These are phyloP conservation scores for Phytophthora foliorum DNA, from an alignment of 352 stramenopile genomes.

Conservation along the genomic window DNA sequence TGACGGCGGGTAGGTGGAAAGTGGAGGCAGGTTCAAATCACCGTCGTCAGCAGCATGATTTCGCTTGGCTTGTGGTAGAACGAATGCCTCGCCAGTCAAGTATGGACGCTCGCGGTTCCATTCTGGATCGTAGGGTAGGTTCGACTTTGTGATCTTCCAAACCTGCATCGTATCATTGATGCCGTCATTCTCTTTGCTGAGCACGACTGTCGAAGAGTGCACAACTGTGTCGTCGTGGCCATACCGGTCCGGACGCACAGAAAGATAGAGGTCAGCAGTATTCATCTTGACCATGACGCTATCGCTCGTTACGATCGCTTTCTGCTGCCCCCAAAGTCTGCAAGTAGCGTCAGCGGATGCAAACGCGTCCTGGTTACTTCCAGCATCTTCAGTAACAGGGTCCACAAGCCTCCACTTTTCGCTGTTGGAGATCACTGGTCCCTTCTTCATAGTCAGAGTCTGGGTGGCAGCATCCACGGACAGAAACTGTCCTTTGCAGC, in stretches of 20 bases:
- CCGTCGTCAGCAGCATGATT: slow-evolving; percentile 49
- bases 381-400: slow-evolving; percentile 37
- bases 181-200: slow-evolving; percentile 62
- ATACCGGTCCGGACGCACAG: slow-evolving; percentile 40
- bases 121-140: slow-evolving; percentile 84
- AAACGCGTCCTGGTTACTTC: slow-evolving; percentile 49
- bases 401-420: slow-evolving; percentile 88
- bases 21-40: slow-evolving; percentile 61
- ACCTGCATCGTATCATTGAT: slow-evolving; percentile 66
- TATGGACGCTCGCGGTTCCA: slow-evolving; percentile 89
- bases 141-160: slow-evolving; percentile 90
- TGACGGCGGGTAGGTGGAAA: slow-evolving; percentile 80
- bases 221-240: slow-evolving; percentile 13
- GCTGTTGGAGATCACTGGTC: slow-evolving; percentile 76
- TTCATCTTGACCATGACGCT: slow-evolving; percentile 80
- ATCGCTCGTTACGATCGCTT: slow-evolving; percentile 72
- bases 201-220: slow-evolving; percentile 36
- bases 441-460: slow-evolving; percentile 73
- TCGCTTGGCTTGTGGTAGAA: slow-evolving; percentile 59
- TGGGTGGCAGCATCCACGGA: slow-evolving; percentile 72
- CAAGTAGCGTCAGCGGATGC: slow-evolving; percentile 49
- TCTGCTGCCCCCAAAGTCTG: slow-evolving; percentile 70
- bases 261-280: slow-evolving; percentile 66
- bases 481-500: slow-evolving; percentile 77
- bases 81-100: slow-evolving; percentile 75